Percentiles rank a stretch among this genome's conserved stretches.
Conservation (phyloP, 2,329 filamentous ascomycete genomes). For the Xylaria sp. region DNA sequence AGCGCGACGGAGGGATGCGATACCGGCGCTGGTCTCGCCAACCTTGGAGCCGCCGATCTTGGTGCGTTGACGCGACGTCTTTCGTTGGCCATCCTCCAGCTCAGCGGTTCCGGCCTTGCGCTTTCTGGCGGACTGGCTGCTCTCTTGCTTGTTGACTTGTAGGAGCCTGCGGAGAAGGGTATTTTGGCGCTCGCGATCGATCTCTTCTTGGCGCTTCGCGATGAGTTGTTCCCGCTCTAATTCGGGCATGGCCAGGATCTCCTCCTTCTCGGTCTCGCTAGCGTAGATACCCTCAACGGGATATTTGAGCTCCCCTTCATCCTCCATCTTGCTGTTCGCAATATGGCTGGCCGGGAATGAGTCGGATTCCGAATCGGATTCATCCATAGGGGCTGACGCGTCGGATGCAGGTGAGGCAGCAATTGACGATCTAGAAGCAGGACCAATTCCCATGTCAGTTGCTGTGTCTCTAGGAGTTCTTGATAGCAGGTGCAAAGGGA, state of each 20-base stretch:
- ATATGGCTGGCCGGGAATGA: constrained; percentile 55
- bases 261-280: constrained; percentile 76
- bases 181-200: constrained; percentile 85
- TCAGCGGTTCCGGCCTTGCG: constrained; percentile 84
- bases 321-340: constrained; percentile 51
- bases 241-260: constrained; percentile 88
- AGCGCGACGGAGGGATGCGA: constrained; percentile 74
- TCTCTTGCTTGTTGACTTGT: constrained; percentile 69
- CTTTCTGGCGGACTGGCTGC: constrained; percentile 71
- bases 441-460: constrained; percentile 20
- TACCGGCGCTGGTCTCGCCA: constrained; percentile 75
- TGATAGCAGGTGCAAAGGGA: neutral
- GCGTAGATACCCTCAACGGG: constrained; percentile 89
- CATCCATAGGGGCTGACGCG: constrained; percentile 88
- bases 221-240: constrained; percentile 91
- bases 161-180: constrained; percentile 82
- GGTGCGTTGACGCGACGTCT: constrained; percentile 77
- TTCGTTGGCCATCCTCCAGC: constrained; percentile 79
- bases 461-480: neutral
- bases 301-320: constrained; percentile 71
- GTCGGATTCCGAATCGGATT: constrained; percentile 83
- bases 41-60: constrained; percentile 73
- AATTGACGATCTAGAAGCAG: constrained; percentile 70
- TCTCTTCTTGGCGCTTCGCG: constrained; percentile 85
- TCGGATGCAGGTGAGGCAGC: constrained; percentile 79